These are phyloP conservation scores for Herpetomonas samuelpessoai DNA, from an alignment of 208 protist species.

Conservation along the genomic window DNA sequence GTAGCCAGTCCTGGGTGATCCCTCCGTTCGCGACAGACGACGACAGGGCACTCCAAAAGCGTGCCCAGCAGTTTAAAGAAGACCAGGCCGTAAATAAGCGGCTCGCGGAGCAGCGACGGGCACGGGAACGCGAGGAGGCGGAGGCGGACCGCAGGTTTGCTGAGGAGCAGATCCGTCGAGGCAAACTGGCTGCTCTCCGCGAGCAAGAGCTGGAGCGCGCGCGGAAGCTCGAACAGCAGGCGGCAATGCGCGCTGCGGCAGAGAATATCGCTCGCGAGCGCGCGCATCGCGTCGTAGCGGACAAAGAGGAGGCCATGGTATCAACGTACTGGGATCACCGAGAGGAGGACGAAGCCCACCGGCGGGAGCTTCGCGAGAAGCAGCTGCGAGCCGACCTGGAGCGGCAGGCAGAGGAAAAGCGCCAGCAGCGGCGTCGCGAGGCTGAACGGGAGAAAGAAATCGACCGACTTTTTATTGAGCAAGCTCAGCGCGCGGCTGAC, in stretches of 20 bases:
- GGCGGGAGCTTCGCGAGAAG: not conserved
- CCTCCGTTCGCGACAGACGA: not conserved
- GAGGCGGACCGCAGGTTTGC: constrained; percentile 11
- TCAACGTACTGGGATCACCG: not conserved
- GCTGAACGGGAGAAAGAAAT: constrained; percentile 5
- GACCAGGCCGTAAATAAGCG: constrained; percentile 3
- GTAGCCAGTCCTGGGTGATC: not conserved
- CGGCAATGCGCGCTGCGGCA: constrained; percentile 9
- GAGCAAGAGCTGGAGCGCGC: constrained; percentile 24
- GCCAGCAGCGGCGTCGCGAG: constrained; percentile 1
- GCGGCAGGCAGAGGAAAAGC: constrained; percentile 10
- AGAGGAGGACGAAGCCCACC: not conserved
- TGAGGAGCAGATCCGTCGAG: constrained; percentile 10
- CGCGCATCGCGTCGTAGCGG: not conserved
- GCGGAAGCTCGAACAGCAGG: constrained; percentile 7
- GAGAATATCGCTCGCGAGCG: constrained; percentile 2
- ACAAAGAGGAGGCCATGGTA: constrained; percentile 6
- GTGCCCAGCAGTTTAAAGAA: constrained; percentile 11
- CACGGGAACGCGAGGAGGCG: constrained; percentile 6
- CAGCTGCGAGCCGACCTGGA: not conserved
- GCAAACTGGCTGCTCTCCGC: constrained; percentile 14
- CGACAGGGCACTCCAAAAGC: constrained; percentile 5
- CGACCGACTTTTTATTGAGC: constrained; percentile 1
- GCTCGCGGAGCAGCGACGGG: constrained; percentile 4
- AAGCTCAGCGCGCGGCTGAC: not conserved